Evolutionary conservation across 1,284 basidiomycete genomes (phyloP).

Genomic region (Ganoderma sinense): DNA sequence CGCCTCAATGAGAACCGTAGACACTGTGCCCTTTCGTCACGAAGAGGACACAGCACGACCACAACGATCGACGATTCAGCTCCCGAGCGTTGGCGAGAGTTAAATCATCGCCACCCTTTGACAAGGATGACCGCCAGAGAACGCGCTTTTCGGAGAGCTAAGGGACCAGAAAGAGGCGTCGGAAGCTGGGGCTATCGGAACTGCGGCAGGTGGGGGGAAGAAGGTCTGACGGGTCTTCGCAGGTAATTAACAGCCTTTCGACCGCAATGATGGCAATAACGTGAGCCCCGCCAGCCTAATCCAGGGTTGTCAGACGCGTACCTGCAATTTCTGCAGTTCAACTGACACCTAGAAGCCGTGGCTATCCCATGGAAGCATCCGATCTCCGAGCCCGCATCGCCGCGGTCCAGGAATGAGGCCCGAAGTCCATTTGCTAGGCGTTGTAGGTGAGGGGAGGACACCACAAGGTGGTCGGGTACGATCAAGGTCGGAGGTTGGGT

Average conservation of each 20-base stretch:
- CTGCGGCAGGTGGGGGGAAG: background rate
- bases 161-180: background rate
- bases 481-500: background rate
- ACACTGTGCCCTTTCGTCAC: background rate
- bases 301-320: background rate
- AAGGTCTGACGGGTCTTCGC: background rate
- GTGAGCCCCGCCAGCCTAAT: background rate
- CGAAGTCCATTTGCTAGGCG: background rate
- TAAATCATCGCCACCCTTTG: background rate
- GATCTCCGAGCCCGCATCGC: background rate
- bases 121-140: background rate
- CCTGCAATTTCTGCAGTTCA: background rate
- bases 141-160: background rate
- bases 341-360: background rate
- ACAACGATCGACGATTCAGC: background rate
- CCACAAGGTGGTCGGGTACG: background rate
- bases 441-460: background rate
- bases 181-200: background rate
- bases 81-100: background rate
- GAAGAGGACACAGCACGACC: background rate
- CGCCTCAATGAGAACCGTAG: background rate
- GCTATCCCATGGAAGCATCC: background rate
- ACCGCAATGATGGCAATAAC: background rate
- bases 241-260: background rate
- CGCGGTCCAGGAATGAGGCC: background rate